Base-by-base conservation (phyloP, 805 yeast genomes). In the Zygosaccharomyces lentus region DNA sequence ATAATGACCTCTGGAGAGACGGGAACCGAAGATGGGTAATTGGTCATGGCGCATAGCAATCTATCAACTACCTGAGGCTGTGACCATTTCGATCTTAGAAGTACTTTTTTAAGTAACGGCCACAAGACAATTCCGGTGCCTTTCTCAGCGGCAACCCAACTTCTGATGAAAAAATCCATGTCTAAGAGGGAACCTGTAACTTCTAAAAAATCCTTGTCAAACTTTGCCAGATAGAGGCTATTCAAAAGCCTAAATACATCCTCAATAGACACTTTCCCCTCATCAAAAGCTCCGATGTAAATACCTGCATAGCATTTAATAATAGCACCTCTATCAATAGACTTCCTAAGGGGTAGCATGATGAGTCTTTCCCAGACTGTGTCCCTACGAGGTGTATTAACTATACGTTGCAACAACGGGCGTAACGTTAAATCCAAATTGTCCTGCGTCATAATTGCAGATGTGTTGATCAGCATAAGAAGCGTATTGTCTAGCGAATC, bases 1-100 rank as follows among this genome's bases (percentile, higher is more conserved):
- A 49, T 26, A 3, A 46, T 16, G 6, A 35, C 42, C 23, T 40
- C 45, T 2, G 36, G 37, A 9, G 45, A 32, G 27, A 44, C 34
- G 9, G 45, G 45, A 21, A 41, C 16, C 25, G 23, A 23, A 2
- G 41, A 27, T 10, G 41, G 41, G 10, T 38, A 23, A 15, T 27
- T 15, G 4, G 41, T 16, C 17, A 38, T 24, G 16, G 26, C 26
- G 9, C n/a, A 12, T 16, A 38, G 27, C 15, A 38, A 15, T 27
- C 15, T 38, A 25, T 38, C 41, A n/a, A 27, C 16, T 27, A 27
- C 24, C 6, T 30, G 15, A 9, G 34, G 15, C 15, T 21, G 23
- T 10, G 41, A 19, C 15, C 34, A 21, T 24, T 27, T 38, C 13
- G 13, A 12, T 16, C 43, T 38, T n/a, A 16, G 16, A 16, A 45